Conservation (phyloP, 192 early-diverging fungal genomes). For the Pecoramyces ruminantium region DNA sequence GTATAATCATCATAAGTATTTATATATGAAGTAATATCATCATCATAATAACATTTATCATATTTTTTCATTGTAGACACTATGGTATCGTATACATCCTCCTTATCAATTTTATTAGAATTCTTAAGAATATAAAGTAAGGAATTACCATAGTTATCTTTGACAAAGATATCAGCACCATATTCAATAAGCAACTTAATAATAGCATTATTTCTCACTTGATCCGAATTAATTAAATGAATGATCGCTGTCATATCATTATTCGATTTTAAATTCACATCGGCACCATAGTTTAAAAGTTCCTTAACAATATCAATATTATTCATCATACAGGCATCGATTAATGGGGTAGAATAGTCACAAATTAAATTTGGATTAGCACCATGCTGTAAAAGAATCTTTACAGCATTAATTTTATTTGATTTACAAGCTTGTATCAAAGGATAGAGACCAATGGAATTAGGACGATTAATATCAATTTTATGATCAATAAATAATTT, state of each 20-base stretch:
- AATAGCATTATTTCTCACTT: neutral
- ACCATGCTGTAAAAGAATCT: neutral
- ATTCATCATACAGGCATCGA: neutral
- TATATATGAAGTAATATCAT: neutral
- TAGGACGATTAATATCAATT: neutral
- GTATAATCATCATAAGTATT: neutral
- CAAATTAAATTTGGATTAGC: neutral
- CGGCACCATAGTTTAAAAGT: neutral
- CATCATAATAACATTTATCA: neutral
- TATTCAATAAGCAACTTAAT: neutral
- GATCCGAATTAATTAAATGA: neutral
- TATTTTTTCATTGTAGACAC: neutral
- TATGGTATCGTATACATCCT: neutral
- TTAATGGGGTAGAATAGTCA: neutral
- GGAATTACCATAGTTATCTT: neutral
- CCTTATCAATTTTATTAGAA: neutral
- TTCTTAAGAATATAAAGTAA: neutral
- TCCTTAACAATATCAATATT: neutral
- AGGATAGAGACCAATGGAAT: neutral
- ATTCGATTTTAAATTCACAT: neutral
- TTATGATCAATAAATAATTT: neutral
- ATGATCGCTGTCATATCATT: neutral
- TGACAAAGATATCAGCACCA: neutral
- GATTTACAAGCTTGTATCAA: neutral
- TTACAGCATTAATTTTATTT: neutral